These are phyloP conservation scores for Arthrobotrys iridis DNA, from an alignment of 2,329 filamentous ascomycete species.

Conservation along the genomic window DNA sequence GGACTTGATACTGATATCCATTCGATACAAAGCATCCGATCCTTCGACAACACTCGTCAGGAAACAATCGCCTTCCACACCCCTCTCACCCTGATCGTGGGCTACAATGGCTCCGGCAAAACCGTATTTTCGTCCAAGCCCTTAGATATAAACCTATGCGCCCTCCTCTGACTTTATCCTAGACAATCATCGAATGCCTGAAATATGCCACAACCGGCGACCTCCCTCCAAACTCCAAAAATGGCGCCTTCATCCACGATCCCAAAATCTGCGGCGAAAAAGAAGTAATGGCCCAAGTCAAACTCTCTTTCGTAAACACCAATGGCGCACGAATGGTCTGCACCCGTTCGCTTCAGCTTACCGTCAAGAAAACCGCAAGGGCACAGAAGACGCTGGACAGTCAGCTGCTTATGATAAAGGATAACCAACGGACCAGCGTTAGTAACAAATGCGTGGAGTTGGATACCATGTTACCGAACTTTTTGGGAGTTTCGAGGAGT, in stretches of 20 bases:
- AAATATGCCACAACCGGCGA: slow-evolving; percentile 98
- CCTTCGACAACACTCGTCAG: slow-evolving; percentile 78
- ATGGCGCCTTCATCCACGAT: slow-evolving; percentile 94
- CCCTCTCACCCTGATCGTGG: slow-evolving; percentile 94
- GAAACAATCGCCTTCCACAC: slow-evolving; percentile 89
- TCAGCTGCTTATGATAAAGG: slow-evolving; percentile 76
- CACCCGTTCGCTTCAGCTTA: slow-evolving; percentile 84
- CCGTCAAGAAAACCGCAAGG: slow-evolving; percentile 80
- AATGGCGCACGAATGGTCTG: slow-evolving; percentile 82
- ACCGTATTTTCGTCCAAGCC: slow-evolving; percentile 68
- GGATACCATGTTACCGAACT: slow-evolving; percentile 82
- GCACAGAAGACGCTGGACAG: slow-evolving; percentile 86
- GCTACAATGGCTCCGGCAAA: slow-evolving; percentile 96
- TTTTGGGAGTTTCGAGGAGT: slow-evolving; percentile 87
- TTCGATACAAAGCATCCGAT: slow-evolving; percentile 73
- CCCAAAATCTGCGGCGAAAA: slow-evolving; percentile 91
- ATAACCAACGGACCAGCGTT: slow-evolving; percentile 80
- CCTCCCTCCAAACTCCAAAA: slow-evolving; percentile 85
- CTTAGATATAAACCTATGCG: too few species aligned
- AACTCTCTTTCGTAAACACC: slow-evolving; percentile 83
- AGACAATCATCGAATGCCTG: slow-evolving; percentile 96
- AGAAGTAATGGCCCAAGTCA: slow-evolving; percentile 89
- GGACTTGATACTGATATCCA: slow-evolving; percentile 5
- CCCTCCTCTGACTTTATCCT: too few species aligned
- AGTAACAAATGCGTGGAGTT: slow-evolving; percentile 84